Conservation (phyloP, 441 rosid genomes). For the Brassica balearica region DNA sequence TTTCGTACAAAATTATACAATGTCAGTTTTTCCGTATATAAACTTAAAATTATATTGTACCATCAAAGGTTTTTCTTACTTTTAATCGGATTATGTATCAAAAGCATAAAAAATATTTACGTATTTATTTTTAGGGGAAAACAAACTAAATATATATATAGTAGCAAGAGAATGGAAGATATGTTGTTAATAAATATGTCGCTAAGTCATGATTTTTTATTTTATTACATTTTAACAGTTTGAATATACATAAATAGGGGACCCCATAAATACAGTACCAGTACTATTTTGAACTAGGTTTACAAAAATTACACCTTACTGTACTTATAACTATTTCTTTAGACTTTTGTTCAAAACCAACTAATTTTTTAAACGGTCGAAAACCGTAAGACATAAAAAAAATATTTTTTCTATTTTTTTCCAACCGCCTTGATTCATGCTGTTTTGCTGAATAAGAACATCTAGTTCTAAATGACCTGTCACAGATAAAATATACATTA, state of each 20-base stretch:
- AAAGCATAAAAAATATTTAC: too few species aligned
- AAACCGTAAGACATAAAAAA: neutral
- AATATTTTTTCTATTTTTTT: neutral
- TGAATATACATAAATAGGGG: neutral
- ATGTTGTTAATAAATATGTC: too few species aligned
- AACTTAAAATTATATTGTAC: neutral
- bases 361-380: neutral
- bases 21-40: neutral
- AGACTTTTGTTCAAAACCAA: neutral
- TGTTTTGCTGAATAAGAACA: conserved; percentile 29
- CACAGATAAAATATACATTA: neutral
- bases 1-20: neutral
- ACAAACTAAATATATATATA: too few species aligned
- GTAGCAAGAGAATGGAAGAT: too few species aligned
- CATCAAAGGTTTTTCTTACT: neutral
- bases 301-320: neutral
- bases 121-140: too few species aligned
- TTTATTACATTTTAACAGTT: neutral
- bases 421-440: conserved; percentile 26
- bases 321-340: neutral
- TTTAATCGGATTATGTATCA: too few species aligned
- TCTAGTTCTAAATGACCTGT: conserved; percentile 15
- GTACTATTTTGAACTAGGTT: neutral
- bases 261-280: neutral
- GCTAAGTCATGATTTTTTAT: too few species aligned